Base-by-base conservation (phyloP, 164 flowering plant species). In the Akebia trifoliata region DNA sequence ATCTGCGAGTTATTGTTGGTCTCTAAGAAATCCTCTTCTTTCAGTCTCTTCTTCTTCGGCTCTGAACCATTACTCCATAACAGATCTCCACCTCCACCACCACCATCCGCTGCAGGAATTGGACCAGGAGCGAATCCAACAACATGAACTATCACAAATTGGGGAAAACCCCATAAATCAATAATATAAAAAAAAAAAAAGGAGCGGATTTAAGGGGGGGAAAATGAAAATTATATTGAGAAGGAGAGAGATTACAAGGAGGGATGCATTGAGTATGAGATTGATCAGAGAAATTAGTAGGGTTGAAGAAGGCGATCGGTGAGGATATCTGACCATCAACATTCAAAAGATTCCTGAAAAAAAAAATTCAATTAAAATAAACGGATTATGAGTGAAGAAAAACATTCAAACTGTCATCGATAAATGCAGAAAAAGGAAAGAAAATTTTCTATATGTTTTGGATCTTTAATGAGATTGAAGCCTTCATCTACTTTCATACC, bases 11-110 rank as follows among this genome's bases (percentile, higher is more conserved):
- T 31, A 22, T 42, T 74, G 56, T 63, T 73, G 43, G 66, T 85
- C 62, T 84, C 90, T 60, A 85, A 60, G 29, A 87, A 75, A 51
- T 84, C 87, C 58, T 78, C 83, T 39, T 87, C 95, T 65, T 79
- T 84, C 55, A 81, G 48, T 63, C 66, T 72, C 67, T 74, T 84
- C 65, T 59, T 76, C 76, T 71, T 77, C 14, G 77, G 66, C 54
- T 82, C 89, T 4, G 72, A 31, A 11, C 78, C 82, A 49, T 51
- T 63, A 58, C 70, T 73, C 86, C 87, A 83, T 46, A 61, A 76
- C 42, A 79, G 66, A 62, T 81, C 87, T n/a, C 61, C 29, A 15
- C n/a, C n/a, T n/a, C 66, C 73, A 35, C 71, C 82, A 39, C 66
- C 59, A 17, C 74, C 77, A 9, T 72, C 83, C 39, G 76, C 30